phyloP scores from a whole-genome alignment of 1,284 basidiomycete genomes.

The Melampsora larici-populina region DNA sequence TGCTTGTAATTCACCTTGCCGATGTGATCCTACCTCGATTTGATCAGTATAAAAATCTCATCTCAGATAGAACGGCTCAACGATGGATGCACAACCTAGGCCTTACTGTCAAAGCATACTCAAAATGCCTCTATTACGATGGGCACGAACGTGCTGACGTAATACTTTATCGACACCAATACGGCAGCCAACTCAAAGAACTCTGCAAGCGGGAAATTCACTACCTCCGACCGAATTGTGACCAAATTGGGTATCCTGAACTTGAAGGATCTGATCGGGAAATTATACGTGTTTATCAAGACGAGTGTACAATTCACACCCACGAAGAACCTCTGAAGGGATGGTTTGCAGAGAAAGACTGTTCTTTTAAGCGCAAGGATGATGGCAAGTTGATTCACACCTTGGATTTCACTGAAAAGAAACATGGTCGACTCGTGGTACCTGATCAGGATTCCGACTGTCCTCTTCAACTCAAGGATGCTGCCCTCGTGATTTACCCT shows the following conservation, averaged over 20 bases:
- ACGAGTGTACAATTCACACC: constrained; percentile 13
- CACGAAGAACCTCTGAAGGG: neutral
- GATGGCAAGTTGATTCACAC: neutral
- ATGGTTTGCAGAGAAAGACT: neutral
- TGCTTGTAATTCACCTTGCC: too few relatives aligned
- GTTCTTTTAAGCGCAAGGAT: neutral
- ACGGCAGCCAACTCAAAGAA: neutral
- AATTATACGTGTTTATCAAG: constrained; percentile 7
- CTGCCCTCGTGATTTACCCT: constrained; percentile 15
- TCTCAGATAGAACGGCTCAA: too few relatives aligned
- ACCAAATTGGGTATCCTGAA: too few relatives aligned
- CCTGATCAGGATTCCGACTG: neutral
- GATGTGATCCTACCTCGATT: too few relatives aligned
- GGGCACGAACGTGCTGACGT: too few relatives aligned
- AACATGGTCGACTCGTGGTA: neutral
- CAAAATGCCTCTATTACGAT: too few relatives aligned
- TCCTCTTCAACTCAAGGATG: neutral
- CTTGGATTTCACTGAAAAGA: constrained; percentile 3
- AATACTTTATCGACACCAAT: neutral
- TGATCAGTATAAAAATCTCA: too few relatives aligned
- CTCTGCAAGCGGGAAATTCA: too few relatives aligned
- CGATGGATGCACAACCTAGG: too few relatives aligned
- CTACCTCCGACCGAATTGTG: too few relatives aligned
- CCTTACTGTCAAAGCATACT: too few relatives aligned
- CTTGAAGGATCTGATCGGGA: neutral